Evolutionary conservation across 1,139 yeast species (phyloP).

Genomic region (Diutina pseudorugosa): DNA sequence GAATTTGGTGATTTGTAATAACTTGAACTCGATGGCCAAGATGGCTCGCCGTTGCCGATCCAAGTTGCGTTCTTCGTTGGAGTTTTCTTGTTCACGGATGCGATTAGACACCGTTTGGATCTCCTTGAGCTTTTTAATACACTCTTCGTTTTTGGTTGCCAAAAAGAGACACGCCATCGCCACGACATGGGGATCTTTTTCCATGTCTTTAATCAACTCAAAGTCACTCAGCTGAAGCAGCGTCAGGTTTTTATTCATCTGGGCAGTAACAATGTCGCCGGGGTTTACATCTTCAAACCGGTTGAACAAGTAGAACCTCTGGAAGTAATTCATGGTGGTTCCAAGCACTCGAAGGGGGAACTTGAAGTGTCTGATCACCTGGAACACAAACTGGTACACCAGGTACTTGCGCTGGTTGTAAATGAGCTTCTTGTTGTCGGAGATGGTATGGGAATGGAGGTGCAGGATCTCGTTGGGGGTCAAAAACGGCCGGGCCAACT

Average conservation of each 20-base stretch:
- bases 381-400: conserved; percentile 42
- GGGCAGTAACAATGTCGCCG: neutral
- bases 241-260: conserved; percentile 1
- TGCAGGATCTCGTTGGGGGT: conserved; percentile 43
- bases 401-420: conserved; percentile 42
- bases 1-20: conserved; percentile 63
- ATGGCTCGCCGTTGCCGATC: conserved; percentile 44
- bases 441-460: conserved; percentile 40
- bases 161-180: conserved; percentile 68
- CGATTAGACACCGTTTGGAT: conserved; percentile 42
- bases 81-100: conserved; percentile 15
- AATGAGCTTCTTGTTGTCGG: conserved; percentile 32
- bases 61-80: conserved; percentile 9
- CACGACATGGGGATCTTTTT: conserved; percentile 37
- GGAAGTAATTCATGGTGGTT: conserved; percentile 61
- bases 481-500: conserved; percentile 55
- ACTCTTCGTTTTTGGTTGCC: conserved; percentile 80
- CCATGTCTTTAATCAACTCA: conserved; percentile 13
- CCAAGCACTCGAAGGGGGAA: conserved; percentile 58
- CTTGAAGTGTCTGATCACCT: conserved; percentile 39
- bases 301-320: conserved; percentile 56
- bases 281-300: conserved; percentile 29
- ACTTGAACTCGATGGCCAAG: conserved; percentile 50
- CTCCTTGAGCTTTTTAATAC: conserved; percentile 68
- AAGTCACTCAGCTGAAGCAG: conserved; percentile 8